These are phyloP conservation scores for Alternaria arborescens DNA, from an alignment of 2,329 filamentous ascomycete species.

Conservation along the genomic window DNA sequence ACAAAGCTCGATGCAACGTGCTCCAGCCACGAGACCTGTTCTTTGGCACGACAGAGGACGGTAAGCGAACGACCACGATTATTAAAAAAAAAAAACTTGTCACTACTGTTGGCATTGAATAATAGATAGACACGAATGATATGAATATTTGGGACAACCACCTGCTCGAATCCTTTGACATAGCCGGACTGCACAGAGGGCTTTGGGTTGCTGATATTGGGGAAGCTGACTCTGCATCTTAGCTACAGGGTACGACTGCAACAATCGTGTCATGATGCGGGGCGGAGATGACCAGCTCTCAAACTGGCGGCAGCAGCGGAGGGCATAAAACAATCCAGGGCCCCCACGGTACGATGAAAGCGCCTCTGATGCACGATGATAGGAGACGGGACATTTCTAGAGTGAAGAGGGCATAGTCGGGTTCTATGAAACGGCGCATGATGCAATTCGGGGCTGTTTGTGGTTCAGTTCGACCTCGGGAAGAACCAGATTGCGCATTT, in stretches of 20 bases:
- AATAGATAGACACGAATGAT: slow-evolving; percentile 21
- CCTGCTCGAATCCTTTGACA: not conserved
- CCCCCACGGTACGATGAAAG: slow-evolving; percentile 7
- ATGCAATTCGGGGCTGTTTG: slow-evolving; percentile 26
- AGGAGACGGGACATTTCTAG: slow-evolving; percentile 21
- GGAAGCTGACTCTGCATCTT: not conserved
- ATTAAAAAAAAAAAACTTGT: not conserved
- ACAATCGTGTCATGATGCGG: not conserved
- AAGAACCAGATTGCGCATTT: slow-evolving; percentile 36
- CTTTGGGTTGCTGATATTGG: not conserved
- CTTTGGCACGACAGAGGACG: slow-evolving; percentile 1
- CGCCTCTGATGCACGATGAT: slow-evolving; percentile 8
- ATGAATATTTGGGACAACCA: slow-evolving; percentile 3
- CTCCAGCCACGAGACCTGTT: slow-evolving; percentile 4
- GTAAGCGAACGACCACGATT: not conserved
- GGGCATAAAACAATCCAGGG: slow-evolving; percentile 8
- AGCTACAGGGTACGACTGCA: not conserved
- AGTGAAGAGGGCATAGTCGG: slow-evolving; percentile 21
- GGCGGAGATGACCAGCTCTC: not conserved
- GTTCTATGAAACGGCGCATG: slow-evolving; percentile 10
- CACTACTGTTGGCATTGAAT: not conserved
- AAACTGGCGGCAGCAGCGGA: slow-evolving; percentile 36
- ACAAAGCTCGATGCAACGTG: slow-evolving; percentile 2
- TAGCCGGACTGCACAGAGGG: not conserved
- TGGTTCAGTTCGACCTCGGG: slow-evolving; percentile 33